Base-by-base conservation (phyloP, 495 filamentous ascomycete genomes). In the Trypethelium eluteriae region DNA sequence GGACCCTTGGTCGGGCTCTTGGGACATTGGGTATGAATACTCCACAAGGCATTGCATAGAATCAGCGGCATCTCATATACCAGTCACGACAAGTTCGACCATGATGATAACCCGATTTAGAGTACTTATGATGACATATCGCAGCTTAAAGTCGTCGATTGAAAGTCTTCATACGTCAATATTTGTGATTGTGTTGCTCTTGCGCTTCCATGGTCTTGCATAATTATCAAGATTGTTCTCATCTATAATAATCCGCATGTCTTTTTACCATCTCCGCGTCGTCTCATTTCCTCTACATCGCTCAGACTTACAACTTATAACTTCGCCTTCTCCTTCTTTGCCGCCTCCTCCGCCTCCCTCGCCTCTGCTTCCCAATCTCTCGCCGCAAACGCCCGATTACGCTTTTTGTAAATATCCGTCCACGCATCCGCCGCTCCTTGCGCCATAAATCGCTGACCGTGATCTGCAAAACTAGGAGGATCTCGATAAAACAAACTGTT, bases 321-420 rank as follows among this genome's bases (percentile, higher is more conserved):
- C 49, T 16, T 53, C 12, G 11, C 49, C 49, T 53, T 53, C 11
- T 5, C 49, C 49, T 53, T 53, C n/a, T n/a, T 53, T 2, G 49
- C 49, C 49, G 11, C n/a, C 18, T 53, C 12, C 18, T 25, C n/a
- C 49, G 11, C 12, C 49, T 14, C 49, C 49, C 49, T 53, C 49
- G 5, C n/a, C 39, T 67, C 16, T 36, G 44, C 64, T 35, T 64
- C 18, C 67, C 67, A 69, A 44, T 69, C 64, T 50, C 64, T n/a
- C 70, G 25, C 59, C 16, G 68, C 68, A 63, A 72, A 72, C 1
- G 64, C 65, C 66, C 44, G 46, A 61, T 72, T 72, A 25, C 70
- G 34, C 62, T 70, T 68, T 34, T 25, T 35, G 57, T 72, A 72
- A 35, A 63, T 62, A 25, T 64, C 39, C 41, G 18, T 63, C 70